Conservation (phyloP, 306 rosid species). For the Calophaca sinica region DNA sequence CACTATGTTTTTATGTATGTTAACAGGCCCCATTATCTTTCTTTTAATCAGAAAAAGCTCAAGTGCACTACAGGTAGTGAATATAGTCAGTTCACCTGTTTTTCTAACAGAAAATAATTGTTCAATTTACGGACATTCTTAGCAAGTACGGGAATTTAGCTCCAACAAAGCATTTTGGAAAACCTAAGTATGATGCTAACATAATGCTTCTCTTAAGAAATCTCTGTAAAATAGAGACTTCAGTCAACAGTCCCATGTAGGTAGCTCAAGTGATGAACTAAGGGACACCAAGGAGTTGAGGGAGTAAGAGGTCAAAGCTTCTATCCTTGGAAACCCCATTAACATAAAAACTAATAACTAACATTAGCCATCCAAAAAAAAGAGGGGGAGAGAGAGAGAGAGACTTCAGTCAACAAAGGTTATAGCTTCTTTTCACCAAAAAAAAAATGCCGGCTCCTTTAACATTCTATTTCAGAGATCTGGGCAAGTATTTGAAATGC, state of each 20-base stretch:
- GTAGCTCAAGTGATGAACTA: no score
- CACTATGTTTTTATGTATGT: no score
- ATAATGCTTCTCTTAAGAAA: not conserved
- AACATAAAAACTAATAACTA: no score
- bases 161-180: conserved; percentile 16
- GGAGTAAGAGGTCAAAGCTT: no score
- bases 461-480: not conserved
- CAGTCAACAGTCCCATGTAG: no score
- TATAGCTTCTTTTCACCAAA: conserved; percentile 2
- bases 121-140: conserved; percentile 29
- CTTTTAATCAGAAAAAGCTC: conserved; percentile 90
- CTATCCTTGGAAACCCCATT: no score
- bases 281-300: no score
- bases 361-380: no score
- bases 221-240: conserved; percentile 2
- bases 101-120: conserved; percentile 25
- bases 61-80: conserved; percentile 74
- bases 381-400: no score
- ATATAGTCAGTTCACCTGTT: conserved; percentile 40
- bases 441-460: not conserved
- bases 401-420: conserved; percentile 8
- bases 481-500: not conserved
- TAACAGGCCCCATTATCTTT: conserved; percentile 92
- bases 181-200: not conserved
- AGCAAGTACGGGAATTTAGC: not conserved